Evolutionary conservation across 2,329 filamentous ascomycete species (phyloP).

Genomic region (Elsinoe batatas): DNA sequence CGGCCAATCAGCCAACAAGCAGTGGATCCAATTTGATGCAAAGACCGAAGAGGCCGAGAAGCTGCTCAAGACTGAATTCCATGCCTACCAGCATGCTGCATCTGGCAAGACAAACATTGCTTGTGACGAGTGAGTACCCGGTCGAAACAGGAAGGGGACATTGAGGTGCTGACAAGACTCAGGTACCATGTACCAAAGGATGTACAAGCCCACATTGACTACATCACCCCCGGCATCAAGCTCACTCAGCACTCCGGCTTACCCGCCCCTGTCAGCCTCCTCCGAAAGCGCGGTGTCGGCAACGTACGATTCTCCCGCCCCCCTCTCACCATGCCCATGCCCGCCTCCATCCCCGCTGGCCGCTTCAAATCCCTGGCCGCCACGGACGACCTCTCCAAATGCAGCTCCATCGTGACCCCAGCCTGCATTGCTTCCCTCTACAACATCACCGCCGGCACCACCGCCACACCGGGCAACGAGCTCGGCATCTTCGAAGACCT

Average conservation of each 20-base stretch:
- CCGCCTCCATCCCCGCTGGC: conserved; percentile 19
- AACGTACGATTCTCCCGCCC: conserved; percentile 32
- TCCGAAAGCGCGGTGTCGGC: conserved; percentile 20
- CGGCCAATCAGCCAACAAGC: conserved; percentile 26
- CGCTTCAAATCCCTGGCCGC: not conserved
- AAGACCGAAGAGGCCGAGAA: conserved; percentile 21
- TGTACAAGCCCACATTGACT: conserved; percentile 21
- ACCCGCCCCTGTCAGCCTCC: conserved; percentile 19
- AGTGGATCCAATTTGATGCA: conserved; percentile 26
- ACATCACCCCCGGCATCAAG: conserved; percentile 24
- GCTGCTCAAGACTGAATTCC: conserved; percentile 22
- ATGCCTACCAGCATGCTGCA: conserved; percentile 20
- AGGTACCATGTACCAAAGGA: conserved; percentile 20
- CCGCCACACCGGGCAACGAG: conserved; percentile 18
- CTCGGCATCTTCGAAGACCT: conserved; percentile 21
- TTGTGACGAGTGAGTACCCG: conserved; percentile 15
- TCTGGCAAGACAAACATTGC: conserved; percentile 18
- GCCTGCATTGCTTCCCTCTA: conserved; percentile 28
- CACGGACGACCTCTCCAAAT: conserved; percentile 17
- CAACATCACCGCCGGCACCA: conserved; percentile 17
- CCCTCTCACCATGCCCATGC: conserved; percentile 32
- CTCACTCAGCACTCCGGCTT: conserved; percentile 18
- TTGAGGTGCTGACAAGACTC: not conserved
- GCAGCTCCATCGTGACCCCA: conserved; percentile 29
- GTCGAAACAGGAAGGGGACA: too few relatives aligned